Conservation (phyloP, 108 stramenopile genomes). For the Pseudonitzschia pungens region DNA sequence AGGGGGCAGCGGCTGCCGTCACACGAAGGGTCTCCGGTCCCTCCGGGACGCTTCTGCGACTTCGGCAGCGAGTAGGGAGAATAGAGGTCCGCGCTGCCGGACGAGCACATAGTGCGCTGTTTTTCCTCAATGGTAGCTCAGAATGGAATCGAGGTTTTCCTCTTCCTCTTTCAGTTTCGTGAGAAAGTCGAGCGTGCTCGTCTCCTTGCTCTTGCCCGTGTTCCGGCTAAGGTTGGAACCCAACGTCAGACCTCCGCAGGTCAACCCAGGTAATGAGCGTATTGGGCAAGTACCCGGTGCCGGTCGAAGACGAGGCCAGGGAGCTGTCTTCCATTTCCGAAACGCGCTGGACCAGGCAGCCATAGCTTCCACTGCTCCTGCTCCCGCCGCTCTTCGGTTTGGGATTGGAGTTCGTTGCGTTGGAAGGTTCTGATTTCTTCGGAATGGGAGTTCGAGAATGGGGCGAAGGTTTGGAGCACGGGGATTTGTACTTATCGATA, state of each 20-base stretch:
- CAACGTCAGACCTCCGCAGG: background rate
- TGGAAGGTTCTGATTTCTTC: background rate
- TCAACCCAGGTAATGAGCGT: background rate
- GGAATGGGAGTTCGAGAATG: background rate
- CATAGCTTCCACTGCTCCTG: background rate
- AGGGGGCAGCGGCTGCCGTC: slow-evolving; percentile 7
- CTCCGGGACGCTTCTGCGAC: too few species aligned
- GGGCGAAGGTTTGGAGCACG: background rate
- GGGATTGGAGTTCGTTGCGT: background rate
- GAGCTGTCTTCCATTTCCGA: slow-evolving; percentile 18
- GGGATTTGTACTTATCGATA: slow-evolving; percentile 1
- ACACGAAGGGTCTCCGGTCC: background rate
- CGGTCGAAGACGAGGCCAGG: slow-evolving; percentile 1
- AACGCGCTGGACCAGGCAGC: slow-evolving; percentile 13
- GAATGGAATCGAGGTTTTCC: slow-evolving; percentile 4
- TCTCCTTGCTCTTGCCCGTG: too few species aligned
- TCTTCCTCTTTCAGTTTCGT: slow-evolving; percentile 1
- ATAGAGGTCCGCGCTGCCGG: background rate
- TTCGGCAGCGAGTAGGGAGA: background rate
- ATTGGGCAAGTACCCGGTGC: background rate
- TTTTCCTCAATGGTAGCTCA: background rate
- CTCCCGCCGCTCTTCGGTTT: background rate
- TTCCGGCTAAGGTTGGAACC: background rate
- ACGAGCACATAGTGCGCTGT: background rate
- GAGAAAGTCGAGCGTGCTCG: slow-evolving; percentile 10